These are phyloP conservation scores for Picea mariana DNA, from an alignment of 83 land plant genomes.

Conservation along the genomic window DNA sequence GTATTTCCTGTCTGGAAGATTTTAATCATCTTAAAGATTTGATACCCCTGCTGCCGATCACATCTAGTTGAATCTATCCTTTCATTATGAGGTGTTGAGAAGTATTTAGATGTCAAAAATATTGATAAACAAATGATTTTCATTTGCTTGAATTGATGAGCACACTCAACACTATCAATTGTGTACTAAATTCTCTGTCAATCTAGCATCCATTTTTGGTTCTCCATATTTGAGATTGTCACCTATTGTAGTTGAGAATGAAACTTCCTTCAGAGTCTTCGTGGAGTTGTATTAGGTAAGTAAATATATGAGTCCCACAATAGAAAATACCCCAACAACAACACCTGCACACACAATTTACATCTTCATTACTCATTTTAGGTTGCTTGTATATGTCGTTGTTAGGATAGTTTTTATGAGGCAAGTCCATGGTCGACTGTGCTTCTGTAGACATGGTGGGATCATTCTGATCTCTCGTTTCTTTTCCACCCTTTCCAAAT, in stretches of 20 bases:
- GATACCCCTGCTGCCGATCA: no score
- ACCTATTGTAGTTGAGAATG: background rate
- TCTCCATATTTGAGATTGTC: background rate
- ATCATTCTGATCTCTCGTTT: background rate
- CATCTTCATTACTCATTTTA: background rate
- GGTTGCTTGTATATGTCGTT: background rate
- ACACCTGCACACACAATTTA: constrained; percentile 2
- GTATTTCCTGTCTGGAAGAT: no score
- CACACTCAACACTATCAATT: no score
- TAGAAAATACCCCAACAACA: constrained; percentile 9
- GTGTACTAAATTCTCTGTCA: constrained; percentile 71
- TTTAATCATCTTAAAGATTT: no score
- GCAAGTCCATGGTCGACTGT: background rate
- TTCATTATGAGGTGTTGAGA: no score
- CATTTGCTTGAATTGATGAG: no score
- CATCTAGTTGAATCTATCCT: no score
- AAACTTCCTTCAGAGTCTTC: background rate
- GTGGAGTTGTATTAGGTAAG: background rate
- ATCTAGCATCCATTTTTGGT: constrained; percentile 82
- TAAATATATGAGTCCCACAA: constrained; percentile 2
- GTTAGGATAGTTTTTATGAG: constrained; percentile 12
- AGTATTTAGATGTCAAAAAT: no score
- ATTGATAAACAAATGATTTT: no score
- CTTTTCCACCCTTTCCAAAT: constrained; percentile 55
- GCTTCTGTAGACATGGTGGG: no score